Conservation (phyloP, 306 rosid genomes). For the Inga leiocalycina region DNA sequence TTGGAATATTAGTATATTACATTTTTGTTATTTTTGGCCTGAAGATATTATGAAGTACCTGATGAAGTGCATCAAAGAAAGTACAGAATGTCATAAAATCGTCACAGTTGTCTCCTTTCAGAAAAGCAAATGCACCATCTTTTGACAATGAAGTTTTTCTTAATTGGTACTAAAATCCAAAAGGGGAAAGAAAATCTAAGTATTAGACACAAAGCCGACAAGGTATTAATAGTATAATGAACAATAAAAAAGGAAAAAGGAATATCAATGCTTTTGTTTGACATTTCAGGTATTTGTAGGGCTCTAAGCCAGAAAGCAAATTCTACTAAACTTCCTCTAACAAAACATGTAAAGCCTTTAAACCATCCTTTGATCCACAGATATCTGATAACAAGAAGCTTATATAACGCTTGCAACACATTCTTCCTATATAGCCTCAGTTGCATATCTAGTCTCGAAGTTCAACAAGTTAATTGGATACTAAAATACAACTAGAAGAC, state of each 20-base stretch:
- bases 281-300: background rate
- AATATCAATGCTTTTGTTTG: background rate
- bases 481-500: conserved; percentile 19
- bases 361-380: background rate
- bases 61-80: conserved; percentile 71
- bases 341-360: background rate
- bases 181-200: background rate
- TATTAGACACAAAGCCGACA: conserved; percentile 21
- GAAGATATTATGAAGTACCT: conserved; percentile 42
- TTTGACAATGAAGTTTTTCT: conserved; percentile 79
- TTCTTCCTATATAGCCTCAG: background rate
- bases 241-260: background rate
- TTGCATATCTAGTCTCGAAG: conserved; percentile 9
- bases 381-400: background rate
- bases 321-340: background rate
- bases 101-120: conserved; percentile 66
- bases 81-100: conserved; percentile 63
- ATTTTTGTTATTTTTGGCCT: background rate
- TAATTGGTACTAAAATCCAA: conserved; percentile 61
- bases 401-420: background rate
- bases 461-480: background rate
- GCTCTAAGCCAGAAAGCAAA: conserved; percentile 13
- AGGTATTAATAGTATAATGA: background rate
- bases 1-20: background rate
- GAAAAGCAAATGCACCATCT: conserved; percentile 74